Base-by-base conservation (phyloP, 1,284 basidiomycete genomes). In the Phylloporus gajari region DNA sequence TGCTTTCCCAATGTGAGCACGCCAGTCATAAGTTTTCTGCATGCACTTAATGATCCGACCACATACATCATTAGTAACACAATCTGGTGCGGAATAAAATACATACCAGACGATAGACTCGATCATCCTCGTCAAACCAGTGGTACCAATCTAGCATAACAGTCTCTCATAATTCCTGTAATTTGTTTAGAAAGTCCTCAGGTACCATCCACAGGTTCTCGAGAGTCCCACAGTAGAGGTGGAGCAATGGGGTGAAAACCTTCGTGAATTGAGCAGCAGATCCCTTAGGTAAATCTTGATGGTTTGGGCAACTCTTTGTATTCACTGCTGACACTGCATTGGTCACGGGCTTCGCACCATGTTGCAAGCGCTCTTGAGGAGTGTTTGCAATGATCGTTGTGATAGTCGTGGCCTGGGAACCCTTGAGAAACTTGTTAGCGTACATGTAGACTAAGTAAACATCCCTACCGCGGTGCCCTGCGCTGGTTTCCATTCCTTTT, bases 151-250 rank as follows among this genome's bases (percentile, higher is more conserved):
- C 25, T 11, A 51, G 21, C 32, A 68, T 68, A 3, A 68, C 46
- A 0, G 5, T 1, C 2, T 68, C 32, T 32, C 58, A 68, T 1
- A 68, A 12, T 15, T 68, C 67, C 5, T 68, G 58, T 19, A 51
- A 40, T n/a, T 61, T 68, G 17, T 68, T 35, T 5, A 61, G 3
- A 23, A 68, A 68, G 11, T 12, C 0, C 2, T 61, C 21, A 27
- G 67, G 46, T 5, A 61, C 32, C 9, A 51, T 30, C 67, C 46
- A 68, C 3, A 59, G 67, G 15, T 68, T 61, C 32, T 68, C 35
- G 1, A 68, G 40, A 1, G 27, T 67, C 2, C 65, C 27, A 21
- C 21, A 67, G 51, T 67, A 59, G 21, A 67, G 65, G 23, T 5
- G 23, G 11, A 68, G 44, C 58, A 68, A 51, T 6, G 67, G 35